Conservation (phyloP, 148 eudicot genomes). For the Talinum fruticosum region DNA sequence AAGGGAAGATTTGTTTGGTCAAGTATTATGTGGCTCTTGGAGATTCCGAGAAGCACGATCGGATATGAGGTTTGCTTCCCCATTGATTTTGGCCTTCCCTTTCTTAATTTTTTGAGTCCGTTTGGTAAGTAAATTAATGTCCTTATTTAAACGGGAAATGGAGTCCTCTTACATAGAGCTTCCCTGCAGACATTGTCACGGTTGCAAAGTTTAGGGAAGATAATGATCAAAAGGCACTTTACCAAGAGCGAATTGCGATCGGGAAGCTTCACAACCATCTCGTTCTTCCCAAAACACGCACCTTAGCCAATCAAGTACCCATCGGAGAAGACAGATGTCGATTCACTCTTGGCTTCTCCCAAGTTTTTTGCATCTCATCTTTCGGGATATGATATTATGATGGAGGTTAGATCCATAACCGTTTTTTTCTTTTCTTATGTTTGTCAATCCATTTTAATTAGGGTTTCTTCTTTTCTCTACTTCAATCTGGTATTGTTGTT, state of each 20-base stretch:
- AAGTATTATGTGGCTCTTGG: too few relatives aligned
- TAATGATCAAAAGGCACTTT: slow-evolving; percentile 73
- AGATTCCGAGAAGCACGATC: too few relatives aligned
- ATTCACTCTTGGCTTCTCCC: slow-evolving; percentile 61
- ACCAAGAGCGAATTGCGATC: slow-evolving; percentile 69
- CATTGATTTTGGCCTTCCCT: too few relatives aligned
- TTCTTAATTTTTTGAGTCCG: too few relatives aligned
- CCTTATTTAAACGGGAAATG: slow-evolving; percentile 53
- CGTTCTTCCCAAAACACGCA: slow-evolving; percentile 79
- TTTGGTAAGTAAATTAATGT: neutral
- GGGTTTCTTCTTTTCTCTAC: slow-evolving; percentile 21
- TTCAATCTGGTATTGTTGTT: slow-evolving; percentile 18
- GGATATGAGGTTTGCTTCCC: too few relatives aligned
- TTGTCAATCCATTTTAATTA: neutral
- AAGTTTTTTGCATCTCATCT: neutral
- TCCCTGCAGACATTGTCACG: slow-evolving; percentile 68
- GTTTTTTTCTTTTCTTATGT: neutral
- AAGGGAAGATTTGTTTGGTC: too few relatives aligned
- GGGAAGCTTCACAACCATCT: slow-evolving; percentile 81
- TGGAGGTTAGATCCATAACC: slow-evolving; percentile 24
- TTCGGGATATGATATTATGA: neutral
- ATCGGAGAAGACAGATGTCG: slow-evolving; percentile 79
- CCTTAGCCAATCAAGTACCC: slow-evolving; percentile 79
- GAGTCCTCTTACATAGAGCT: slow-evolving; percentile 72
- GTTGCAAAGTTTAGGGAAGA: slow-evolving; percentile 83